Evolutionary conservation across 1,139 yeast species (phyloP).

Genomic region (Hyphopichia burtonii): DNA sequence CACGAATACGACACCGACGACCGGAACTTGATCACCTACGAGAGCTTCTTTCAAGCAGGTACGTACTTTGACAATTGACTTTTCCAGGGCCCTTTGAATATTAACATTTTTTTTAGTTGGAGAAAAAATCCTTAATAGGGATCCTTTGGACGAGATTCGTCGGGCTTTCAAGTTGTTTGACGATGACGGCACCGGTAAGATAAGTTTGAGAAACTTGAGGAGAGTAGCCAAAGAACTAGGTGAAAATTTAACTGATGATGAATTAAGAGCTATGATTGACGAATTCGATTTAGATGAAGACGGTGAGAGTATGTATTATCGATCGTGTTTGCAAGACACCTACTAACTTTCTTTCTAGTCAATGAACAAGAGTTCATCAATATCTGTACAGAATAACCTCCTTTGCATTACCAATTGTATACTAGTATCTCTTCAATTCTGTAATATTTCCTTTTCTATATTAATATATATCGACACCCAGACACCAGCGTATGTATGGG

Average conservation of each 20-base stretch:
- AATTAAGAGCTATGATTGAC: constrained; percentile 93
- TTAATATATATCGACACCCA: too few species aligned
- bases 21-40: constrained; percentile 69
- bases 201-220: constrained; percentile 76
- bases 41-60: constrained; percentile 76
- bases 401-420: neutral
- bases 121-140: constrained; percentile 74
- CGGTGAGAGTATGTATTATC: constrained; percentile 65
- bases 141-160: constrained; percentile 88
- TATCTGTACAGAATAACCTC: constrained; percentile 70
- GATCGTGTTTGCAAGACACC: too few species aligned
- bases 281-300: constrained; percentile 97
- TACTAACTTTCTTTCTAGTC: constrained; percentile 40
- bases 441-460: neutral
- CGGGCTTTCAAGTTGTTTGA: constrained; percentile 91
- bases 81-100: constrained; percentile 9
- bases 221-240: constrained; percentile 92
- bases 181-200: constrained; percentile 84
- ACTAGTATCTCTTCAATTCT: neutral
- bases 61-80: constrained; percentile 24
- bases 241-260: constrained; percentile 89
- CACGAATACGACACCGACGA: constrained; percentile 82
- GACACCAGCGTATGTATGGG: too few species aligned
- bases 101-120: constrained; percentile 53
- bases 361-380: constrained; percentile 91